Evolutionary conservation across 768 basidiomycete genomes (phyloP).

Genomic region (Boletus bicolor): DNA sequence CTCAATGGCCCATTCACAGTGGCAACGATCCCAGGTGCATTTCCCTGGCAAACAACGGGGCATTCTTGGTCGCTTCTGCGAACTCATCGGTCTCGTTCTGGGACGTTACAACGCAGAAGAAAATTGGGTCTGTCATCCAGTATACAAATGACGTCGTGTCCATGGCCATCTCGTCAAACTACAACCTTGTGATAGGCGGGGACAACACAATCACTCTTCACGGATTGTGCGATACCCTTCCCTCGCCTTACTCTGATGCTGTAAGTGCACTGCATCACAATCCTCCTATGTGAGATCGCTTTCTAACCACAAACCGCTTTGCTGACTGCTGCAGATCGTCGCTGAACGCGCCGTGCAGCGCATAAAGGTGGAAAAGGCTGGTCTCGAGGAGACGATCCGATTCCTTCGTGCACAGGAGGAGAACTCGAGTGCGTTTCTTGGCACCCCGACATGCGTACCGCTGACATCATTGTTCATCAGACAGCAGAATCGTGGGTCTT

Average conservation of each 20-base stretch:
- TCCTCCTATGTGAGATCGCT: no score
- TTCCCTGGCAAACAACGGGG: neutral
- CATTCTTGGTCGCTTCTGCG: neutral
- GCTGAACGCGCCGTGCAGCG: no score
- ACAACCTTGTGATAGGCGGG: neutral
- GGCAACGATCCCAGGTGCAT: neutral
- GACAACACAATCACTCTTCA: neutral
- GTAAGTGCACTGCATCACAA: neutral
- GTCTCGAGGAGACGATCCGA: no score
- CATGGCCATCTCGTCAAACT: neutral
- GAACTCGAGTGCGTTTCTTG: no score
- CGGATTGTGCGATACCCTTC: neutral
- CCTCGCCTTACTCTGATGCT: neutral
- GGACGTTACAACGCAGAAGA: neutral
- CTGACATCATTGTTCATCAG: no score
- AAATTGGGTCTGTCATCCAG: neutral
- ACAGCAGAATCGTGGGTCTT: no score
- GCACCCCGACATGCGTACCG: no score
- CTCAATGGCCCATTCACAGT: neutral
- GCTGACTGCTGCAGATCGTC: no score
- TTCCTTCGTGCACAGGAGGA: no score
- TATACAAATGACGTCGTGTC: no score
- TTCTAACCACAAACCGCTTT: no score
- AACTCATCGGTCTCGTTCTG: neutral
- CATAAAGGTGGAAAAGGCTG: no score